These are phyloP conservation scores for Fusarium annulatum DNA, from an alignment of 2,329 filamentous ascomycete genomes.

Conservation along the genomic window DNA sequence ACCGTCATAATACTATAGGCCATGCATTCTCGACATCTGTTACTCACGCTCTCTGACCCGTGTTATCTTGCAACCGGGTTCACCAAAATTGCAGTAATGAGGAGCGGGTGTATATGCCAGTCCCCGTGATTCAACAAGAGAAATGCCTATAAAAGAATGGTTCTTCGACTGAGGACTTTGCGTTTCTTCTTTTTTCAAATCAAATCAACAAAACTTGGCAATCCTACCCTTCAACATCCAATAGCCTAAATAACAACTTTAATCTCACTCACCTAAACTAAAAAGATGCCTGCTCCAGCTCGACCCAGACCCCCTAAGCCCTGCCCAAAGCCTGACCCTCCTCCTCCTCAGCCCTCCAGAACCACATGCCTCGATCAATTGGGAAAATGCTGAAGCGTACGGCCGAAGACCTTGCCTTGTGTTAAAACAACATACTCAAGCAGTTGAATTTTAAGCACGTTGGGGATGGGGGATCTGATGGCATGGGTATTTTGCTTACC, in stretches of 20 bases:
- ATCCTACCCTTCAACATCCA: background rate
- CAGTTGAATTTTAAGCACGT: background rate
- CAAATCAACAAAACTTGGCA: background rate
- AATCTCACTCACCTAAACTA: background rate
- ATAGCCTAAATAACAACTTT: background rate
- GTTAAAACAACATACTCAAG: background rate
- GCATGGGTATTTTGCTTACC: background rate
- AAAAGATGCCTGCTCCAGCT: background rate
- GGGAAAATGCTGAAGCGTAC: background rate
- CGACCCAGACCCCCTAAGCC: background rate
- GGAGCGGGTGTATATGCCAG: background rate
- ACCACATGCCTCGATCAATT: fast-evolving
- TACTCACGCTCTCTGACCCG: background rate
- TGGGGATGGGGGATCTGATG: no score
- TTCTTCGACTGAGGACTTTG: background rate
- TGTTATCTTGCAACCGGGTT: no score
- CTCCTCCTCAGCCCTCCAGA: background rate
- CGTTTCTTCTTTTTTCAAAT: background rate
- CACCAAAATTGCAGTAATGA: background rate
- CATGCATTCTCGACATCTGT: background rate
- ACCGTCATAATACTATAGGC: background rate
- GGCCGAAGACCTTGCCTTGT: background rate
- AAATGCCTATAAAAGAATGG: background rate
- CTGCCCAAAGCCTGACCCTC: background rate
- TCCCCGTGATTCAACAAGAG: background rate